phyloP scores from a whole-genome alignment of 768 basidiomycete species.

The Collybia nuda region DNA sequence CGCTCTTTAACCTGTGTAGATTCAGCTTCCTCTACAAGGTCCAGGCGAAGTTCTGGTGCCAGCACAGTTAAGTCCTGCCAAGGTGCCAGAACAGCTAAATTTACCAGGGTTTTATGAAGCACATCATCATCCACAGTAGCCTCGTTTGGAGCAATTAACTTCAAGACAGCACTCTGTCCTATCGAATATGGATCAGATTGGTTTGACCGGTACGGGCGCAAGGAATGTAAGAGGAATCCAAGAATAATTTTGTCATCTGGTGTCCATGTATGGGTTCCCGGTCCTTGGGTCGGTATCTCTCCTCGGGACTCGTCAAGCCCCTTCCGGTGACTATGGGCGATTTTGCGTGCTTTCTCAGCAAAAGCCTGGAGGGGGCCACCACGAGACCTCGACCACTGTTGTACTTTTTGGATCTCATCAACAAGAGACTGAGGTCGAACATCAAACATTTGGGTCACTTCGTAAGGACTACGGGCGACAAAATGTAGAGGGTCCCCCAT shows the following conservation, averaged over 20 bases:
- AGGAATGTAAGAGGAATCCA: constrained; percentile 53
- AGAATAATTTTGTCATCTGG: constrained; percentile 57
- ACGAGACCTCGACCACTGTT: constrained; percentile 41
- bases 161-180: constrained; percentile 55
- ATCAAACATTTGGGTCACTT: constrained; percentile 48
- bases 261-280: constrained; percentile 41
- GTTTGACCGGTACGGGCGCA: constrained; percentile 43
- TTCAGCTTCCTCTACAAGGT: constrained; percentile 28
- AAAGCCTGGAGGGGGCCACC: constrained; percentile 48
- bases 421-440: constrained; percentile 66
- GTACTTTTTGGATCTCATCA: constrained; percentile 46
- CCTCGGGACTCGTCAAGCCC: constrained; percentile 26
- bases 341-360: constrained; percentile 41
- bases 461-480: constrained; percentile 47
- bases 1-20: constrained; percentile 20
- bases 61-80: constrained; percentile 73
- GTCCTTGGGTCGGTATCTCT: constrained; percentile 26
- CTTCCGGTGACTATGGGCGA: constrained; percentile 36
- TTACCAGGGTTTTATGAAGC: constrained; percentile 52
- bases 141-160: constrained; percentile 43
- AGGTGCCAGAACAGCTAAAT: constrained; percentile 73
- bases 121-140: constrained; percentile 28
- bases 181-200: constrained; percentile 67
- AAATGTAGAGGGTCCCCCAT: constrained; percentile 56
- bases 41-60: constrained; percentile 33